phyloP scores from a whole-genome alignment of 208 protist species.

The Trypanosoma cruzi region DNA sequence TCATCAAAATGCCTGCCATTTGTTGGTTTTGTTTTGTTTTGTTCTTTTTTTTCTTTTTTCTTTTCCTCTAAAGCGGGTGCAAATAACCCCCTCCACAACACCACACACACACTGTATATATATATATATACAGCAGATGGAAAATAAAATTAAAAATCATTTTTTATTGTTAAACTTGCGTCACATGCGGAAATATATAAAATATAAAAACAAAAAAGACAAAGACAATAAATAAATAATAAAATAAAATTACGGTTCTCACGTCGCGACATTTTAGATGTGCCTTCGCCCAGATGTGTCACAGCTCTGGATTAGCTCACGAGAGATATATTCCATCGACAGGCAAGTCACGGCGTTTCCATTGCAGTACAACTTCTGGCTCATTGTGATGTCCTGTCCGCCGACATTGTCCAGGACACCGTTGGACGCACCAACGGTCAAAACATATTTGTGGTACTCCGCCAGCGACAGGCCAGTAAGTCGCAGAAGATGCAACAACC shows the following conservation, averaged over 20 bases:
- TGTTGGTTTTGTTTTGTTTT: no score
- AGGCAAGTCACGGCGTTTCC: conserved; percentile 38
- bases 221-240: no score
- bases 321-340: conserved; percentile 47
- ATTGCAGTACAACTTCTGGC: conserved; percentile 45
- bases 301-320: conserved; percentile 22
- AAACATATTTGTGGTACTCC: conserved; percentile 53
- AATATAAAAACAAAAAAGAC: no score
- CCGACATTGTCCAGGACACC: conserved; percentile 57
- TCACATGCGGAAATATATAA: no score
- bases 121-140: no score
- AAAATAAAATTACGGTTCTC: no score
- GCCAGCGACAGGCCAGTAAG: conserved; percentile 31
- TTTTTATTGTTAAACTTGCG: no score
- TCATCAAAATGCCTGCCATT: not conserved
- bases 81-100: no score
- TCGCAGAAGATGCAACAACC: conserved; percentile 48
- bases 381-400: conserved; percentile 54
- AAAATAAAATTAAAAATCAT: no score
- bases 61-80: no score
- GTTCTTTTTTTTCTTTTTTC: no score
- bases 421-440: conserved; percentile 46
- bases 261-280: not conserved
- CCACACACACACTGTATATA: no score
- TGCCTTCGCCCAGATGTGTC: conserved; percentile 17